Conservation (phyloP, 805 yeast species). For the Schizosaccharomyces osmophilus region DNA sequence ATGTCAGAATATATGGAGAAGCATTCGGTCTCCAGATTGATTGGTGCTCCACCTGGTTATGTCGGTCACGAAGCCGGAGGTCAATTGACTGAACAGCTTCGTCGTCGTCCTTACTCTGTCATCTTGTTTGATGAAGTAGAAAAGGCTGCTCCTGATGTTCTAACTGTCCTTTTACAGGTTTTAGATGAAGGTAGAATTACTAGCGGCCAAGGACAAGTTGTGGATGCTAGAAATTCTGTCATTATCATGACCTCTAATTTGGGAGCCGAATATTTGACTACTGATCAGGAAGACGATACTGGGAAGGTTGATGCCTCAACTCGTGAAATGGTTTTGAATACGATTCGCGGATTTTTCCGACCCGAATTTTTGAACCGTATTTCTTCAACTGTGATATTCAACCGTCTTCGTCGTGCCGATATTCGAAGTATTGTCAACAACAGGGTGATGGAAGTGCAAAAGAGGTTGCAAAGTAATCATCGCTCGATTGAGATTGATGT, state of each 20-base stretch:
- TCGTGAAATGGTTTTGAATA: conserved; percentile 53
- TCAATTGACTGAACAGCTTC: conserved; percentile 70
- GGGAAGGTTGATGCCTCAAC: conserved; percentile 33
- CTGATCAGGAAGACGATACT: conserved; percentile 32
- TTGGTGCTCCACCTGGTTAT: conserved; percentile 95
- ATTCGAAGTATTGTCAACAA: conserved; percentile 77
- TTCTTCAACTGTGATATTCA: conserved; percentile 76
- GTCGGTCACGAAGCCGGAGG: conserved; percentile 98
- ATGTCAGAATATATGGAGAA: conserved; percentile 92
- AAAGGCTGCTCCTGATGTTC: conserved; percentile 93
- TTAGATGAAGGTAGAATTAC: conserved; percentile 92
- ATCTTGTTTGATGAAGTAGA: conserved; percentile 91
- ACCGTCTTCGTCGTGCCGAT: conserved; percentile 73
- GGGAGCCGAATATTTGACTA: conserved; percentile 74
- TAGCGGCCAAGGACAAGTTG: conserved; percentile 77
- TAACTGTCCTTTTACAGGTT: conserved; percentile 74
- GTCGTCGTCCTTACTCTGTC: conserved; percentile 88
- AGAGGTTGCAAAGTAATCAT: conserved; percentile 64
- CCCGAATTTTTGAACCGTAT: conserved; percentile 95
- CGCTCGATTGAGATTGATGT: conserved; percentile 49
- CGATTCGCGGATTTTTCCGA: conserved; percentile 74
- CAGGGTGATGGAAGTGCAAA: conserved; percentile 61
- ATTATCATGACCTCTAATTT: conserved; percentile 91
- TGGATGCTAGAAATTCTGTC: conserved; percentile 78
- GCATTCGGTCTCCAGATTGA: conserved; percentile 77